Conservation (phyloP, 2,329 filamentous ascomycete species). For the Colletotrichum scovillei region DNA sequence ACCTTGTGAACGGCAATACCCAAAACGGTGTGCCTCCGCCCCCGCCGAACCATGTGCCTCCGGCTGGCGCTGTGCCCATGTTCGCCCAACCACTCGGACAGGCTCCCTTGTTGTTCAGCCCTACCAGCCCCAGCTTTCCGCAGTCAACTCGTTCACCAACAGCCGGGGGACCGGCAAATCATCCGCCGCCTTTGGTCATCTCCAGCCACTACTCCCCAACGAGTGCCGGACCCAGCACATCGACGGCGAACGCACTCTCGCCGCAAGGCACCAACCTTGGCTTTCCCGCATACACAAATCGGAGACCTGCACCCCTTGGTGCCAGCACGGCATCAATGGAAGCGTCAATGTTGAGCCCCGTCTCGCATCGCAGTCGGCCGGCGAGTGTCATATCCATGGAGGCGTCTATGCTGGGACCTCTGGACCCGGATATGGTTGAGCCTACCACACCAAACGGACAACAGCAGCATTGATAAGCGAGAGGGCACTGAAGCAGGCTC, state of each 20-base stretch:
- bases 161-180: conserved; percentile 12
- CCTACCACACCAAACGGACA: conserved; percentile 14
- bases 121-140: conserved; percentile 22
- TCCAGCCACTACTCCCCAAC: conserved; percentile 28
- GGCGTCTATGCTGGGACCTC: conserved; percentile 30
- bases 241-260: conserved; percentile 29
- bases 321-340: conserved; percentile 37
- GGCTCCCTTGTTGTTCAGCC: conserved; percentile 29
- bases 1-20: conserved; percentile 34
- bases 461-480: conserved; percentile 24
- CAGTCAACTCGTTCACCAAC: conserved; percentile 24
- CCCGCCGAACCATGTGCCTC: conserved; percentile 28
- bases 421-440: conserved; percentile 10
- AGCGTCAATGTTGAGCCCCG: conserved; percentile 32
- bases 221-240: conserved; percentile 3
- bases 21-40: conserved; percentile 21
- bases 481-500: neutral
- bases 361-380: conserved; percentile 21
- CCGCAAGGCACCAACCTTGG: conserved; percentile 34
- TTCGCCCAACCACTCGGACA: conserved; percentile 32
- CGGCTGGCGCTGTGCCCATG: conserved; percentile 21
- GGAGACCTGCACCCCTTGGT: conserved; percentile 26
- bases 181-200: conserved; percentile 29
- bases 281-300: conserved; percentile 28
- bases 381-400: conserved; percentile 34